Base-by-base conservation (phyloP, 495 filamentous ascomycete species). In the Aspergillus asperescens region DNA sequence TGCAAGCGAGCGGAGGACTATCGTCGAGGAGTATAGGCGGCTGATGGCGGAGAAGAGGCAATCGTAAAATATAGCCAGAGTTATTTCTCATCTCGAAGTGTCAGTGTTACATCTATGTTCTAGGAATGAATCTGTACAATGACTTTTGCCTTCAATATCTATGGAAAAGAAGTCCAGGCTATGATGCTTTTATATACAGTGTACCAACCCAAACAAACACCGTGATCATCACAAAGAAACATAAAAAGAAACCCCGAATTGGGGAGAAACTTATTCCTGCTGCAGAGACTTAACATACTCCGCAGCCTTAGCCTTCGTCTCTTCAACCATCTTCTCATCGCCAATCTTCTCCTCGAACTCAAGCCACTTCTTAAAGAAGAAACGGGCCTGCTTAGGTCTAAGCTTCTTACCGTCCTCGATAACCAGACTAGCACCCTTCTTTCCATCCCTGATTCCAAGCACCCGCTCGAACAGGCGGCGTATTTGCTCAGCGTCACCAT, bases 281-380 rank as follows among this genome's bases (percentile, higher is more conserved):
- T 81, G 78, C 59, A 79, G 73, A 56, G 76, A 74, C 59, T 76
- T 77, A 31, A 78, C 80, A 54, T 77, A 93, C 57, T 87, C 84
- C 54, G 79, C 82, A 13, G 88, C 89, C 68, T 81, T 85, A 7
- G 81, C 84, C 61, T 84, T 83, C 28, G 89, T 88, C 48, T 77
- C 80, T 60, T 88, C 85, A 44, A 84, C 74, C 57, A 77, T 80
- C 77, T 87, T 89, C 50, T 77, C 69, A 60, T 88, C 82, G 4
- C 86, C 87, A 49, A 71, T 61, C 69, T 81, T 81, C 72, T 82
- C 83, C 73, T 95, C 89, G 71, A 83, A 92, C 55, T 80, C 75
- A 51, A 85, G 77, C 89, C 89, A 95, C 59, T 87, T 79, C 66
- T 86, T 84, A 64, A 94, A 95, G 73, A 90, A 84, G 60, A 80